A percentile compares a stretch with the other conserved stretches of the same genome.
phyloP scores from a whole-genome alignment of 2,329 filamentous ascomycete species.

The Venturia aucupariae region DNA sequence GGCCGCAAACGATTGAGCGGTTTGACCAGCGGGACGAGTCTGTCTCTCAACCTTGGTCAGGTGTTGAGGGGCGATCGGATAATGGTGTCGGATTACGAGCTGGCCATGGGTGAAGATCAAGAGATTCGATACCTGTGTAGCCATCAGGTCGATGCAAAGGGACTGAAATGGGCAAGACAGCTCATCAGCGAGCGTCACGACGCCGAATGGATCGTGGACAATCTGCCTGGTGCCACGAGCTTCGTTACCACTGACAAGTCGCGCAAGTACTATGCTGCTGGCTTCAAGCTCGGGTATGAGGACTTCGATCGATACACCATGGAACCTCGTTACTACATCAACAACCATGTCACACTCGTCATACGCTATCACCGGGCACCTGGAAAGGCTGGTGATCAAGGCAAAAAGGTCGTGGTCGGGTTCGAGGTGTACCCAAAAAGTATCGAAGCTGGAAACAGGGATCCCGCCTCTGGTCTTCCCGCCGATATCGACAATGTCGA shows the following conservation, averaged over 20 bases:
- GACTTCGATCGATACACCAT: conserved; percentile 49
- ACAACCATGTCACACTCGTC: conserved; percentile 83
- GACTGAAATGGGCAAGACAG: conserved; percentile 58
- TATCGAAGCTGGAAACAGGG: conserved; percentile 53
- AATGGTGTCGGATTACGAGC: conserved; percentile 71
- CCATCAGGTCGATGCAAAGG: conserved; percentile 53
- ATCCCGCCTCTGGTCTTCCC: conserved; percentile 55
- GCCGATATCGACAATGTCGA: conserved; percentile 54
- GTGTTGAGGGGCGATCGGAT: conserved; percentile 82
- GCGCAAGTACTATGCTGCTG: conserved; percentile 79
- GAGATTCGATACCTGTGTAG: conserved; percentile 66
- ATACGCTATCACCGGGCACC: conserved; percentile 67
- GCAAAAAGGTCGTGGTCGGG: conserved; percentile 72
- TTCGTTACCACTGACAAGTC: conserved; percentile 80
- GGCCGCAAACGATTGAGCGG: conserved; percentile 56
- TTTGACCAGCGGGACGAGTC: conserved; percentile 64
- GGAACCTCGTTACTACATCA: conserved; percentile 61
- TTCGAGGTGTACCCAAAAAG: conserved; percentile 90
- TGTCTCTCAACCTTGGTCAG: conserved; percentile 78
- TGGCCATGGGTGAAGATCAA: conserved; percentile 67
- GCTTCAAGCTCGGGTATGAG: conserved; percentile 78
- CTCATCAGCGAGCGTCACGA: conserved; percentile 73
- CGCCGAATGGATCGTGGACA: conserved; percentile 91
- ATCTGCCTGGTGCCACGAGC: conserved; percentile 78
- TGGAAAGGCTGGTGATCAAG: conserved; percentile 56